Conservation (phyloP, 768 basidiomycete species). For the Kwoniella sp. region DNA sequence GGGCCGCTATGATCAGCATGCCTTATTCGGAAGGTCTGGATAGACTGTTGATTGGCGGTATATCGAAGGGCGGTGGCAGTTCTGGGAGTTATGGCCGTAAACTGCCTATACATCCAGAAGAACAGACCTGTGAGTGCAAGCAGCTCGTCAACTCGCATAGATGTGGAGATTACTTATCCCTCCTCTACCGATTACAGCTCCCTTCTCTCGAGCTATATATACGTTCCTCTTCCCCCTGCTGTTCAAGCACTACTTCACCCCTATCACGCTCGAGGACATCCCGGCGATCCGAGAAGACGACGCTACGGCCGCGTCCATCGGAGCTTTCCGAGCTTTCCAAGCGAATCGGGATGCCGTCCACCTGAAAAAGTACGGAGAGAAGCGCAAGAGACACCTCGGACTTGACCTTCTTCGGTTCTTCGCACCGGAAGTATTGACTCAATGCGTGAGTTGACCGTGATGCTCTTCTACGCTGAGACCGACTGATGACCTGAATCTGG, state of each 20-base stretch:
- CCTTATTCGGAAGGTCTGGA: slow-evolving; percentile 43
- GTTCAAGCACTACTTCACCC: slow-evolving; percentile 42
- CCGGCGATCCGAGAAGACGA: slow-evolving; percentile 54
- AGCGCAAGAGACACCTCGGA: slow-evolving; percentile 38
- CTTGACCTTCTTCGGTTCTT: slow-evolving; percentile 47
- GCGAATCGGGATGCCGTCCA: slow-evolving; percentile 31
- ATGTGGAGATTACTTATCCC: not conserved
- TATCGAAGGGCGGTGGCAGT: slow-evolving; percentile 44
- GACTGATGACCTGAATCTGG: too few relatives aligned
- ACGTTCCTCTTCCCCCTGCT: slow-evolving; percentile 50
- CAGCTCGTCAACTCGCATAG: not conserved
- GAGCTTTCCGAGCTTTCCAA: slow-evolving; percentile 41
- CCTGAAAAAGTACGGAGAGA: slow-evolving; percentile 33
- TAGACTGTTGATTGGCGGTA: slow-evolving; percentile 36
- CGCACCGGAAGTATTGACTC: slow-evolving; percentile 28
- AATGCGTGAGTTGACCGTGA: slow-evolving; percentile 36
- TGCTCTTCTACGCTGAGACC: not conserved
- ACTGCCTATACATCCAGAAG: slow-evolving; percentile 41
- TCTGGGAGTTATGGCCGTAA: slow-evolving; percentile 37
- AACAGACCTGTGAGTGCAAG: slow-evolving; percentile 47
- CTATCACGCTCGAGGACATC: slow-evolving; percentile 46
- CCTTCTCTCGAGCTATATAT: slow-evolving; percentile 47
- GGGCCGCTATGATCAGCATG: slow-evolving; percentile 40
- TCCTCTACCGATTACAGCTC: slow-evolving; percentile 24
- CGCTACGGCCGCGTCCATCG: slow-evolving; percentile 39